Evolutionary conservation across 2,329 filamentous ascomycete species (phyloP).

Genomic region (Reticulascus tulasneorum): DNA sequence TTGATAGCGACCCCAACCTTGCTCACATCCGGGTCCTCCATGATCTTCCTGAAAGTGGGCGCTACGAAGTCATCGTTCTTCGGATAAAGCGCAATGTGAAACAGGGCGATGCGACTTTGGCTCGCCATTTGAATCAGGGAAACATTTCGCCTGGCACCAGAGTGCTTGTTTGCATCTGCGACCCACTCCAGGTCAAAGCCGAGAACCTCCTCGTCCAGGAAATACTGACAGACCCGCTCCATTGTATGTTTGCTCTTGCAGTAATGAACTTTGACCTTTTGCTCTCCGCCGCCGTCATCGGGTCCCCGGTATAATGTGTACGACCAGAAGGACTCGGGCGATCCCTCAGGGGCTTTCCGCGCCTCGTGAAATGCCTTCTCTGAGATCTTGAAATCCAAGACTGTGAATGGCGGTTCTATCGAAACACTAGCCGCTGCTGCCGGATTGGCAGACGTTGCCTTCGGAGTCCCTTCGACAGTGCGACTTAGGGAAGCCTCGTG

Average conservation of each 20-base stretch:
- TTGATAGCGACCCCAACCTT: slow-evolving; percentile 77
- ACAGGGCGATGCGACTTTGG: slow-evolving; percentile 70
- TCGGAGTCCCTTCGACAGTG: background rate
- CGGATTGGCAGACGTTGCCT: background rate
- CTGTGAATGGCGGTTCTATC: slow-evolving; percentile 29
- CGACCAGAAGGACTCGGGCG: slow-evolving; percentile 59
- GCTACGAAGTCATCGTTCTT: slow-evolving; percentile 57
- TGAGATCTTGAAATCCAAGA: slow-evolving; percentile 43
- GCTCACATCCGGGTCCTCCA: slow-evolving; percentile 65
- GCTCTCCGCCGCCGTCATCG: slow-evolving; percentile 29
- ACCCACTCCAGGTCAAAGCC: slow-evolving; percentile 92
- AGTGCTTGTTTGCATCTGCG: slow-evolving; percentile 37
- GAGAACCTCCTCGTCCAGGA: slow-evolving; percentile 65
- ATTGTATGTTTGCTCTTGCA: slow-evolving; percentile 65
- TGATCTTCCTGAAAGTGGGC: slow-evolving; percentile 64
- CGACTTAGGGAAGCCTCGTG: background rate
- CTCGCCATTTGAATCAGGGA: slow-evolving; percentile 82
- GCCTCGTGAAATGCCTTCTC: slow-evolving; percentile 44
- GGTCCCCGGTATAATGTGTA: slow-evolving; percentile 62
- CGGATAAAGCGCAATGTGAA: slow-evolving; percentile 69
- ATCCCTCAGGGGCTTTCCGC: slow-evolving; percentile 38
- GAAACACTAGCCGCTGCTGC: background rate
- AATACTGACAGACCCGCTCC: slow-evolving; percentile 63
- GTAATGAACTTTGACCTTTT: slow-evolving; percentile 69
- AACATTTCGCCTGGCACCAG: slow-evolving; percentile 62